A percentile compares a stretch with the other conserved stretches of the same genome.
Evolutionary conservation across 2,329 filamentous ascomycete species (phyloP).

Genomic region (Fusarium sp.): DNA sequence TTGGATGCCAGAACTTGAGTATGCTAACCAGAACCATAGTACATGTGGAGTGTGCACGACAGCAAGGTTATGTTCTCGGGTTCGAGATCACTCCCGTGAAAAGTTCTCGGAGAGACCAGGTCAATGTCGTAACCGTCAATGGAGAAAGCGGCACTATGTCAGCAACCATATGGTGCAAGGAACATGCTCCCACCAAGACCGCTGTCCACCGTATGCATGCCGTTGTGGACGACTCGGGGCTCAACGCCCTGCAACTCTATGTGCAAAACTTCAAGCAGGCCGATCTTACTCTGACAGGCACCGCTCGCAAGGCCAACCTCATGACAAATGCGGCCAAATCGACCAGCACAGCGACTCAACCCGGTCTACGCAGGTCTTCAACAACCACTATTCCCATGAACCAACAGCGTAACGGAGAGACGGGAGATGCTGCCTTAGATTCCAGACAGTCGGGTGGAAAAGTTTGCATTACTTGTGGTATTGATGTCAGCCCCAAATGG

Average conservation of each 20-base stretch:
- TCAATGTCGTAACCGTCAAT: slow-evolving; percentile 82
- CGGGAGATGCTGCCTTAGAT: slow-evolving; percentile 45
- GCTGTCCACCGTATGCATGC: slow-evolving; percentile 85
- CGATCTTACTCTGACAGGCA: slow-evolving; percentile 89
- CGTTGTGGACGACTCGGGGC: slow-evolving; percentile 74
- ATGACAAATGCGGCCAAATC: slow-evolving; percentile 73
- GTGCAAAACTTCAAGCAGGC: slow-evolving; percentile 94
- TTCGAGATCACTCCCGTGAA: slow-evolving; percentile 94
- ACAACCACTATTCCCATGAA: slow-evolving; percentile 57
- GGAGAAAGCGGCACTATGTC: slow-evolving; percentile 85
- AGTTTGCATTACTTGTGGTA: slow-evolving; percentile 72
- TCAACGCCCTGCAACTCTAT: slow-evolving; percentile 87
- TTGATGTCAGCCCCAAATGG: slow-evolving; percentile 81
- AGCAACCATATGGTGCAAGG: slow-evolving; percentile 92
- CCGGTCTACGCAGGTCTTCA: slow-evolving; percentile 66
- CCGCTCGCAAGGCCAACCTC: slow-evolving; percentile 90
- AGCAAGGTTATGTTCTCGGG: slow-evolving; percentile 83
- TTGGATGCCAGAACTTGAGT: neutral
- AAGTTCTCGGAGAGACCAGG: slow-evolving; percentile 83
- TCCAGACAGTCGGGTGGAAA: slow-evolving; percentile 60
- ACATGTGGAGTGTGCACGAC: slow-evolving; percentile 91
- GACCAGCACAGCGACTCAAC: slow-evolving; percentile 51
- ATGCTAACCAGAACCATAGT: slow-evolving; percentile 60
- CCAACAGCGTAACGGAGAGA: slow-evolving; percentile 46
- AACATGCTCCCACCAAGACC: slow-evolving; percentile 80